Evolutionary conservation across 495 filamentous ascomycete genomes (phyloP).

Genomic region (Bacidia gigantensis): DNA sequence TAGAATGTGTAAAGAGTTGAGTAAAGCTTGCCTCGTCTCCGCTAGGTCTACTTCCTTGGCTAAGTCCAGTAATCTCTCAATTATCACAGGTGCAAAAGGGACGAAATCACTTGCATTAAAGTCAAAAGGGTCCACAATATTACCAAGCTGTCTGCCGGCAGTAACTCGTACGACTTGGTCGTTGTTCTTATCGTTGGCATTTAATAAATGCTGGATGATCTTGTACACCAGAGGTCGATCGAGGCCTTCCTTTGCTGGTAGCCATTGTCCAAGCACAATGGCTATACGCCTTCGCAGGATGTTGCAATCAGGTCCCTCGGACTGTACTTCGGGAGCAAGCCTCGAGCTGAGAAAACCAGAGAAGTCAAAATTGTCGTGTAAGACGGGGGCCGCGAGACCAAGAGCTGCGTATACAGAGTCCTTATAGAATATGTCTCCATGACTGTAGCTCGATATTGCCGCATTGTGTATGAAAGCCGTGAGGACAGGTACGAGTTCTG

Average conservation of each 20-base stretch:
- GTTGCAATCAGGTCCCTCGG: slow-evolving; percentile 60
- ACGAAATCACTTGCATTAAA: slow-evolving; percentile 57
- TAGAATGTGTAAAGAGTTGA: slow-evolving; percentile 69
- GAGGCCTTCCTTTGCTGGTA: slow-evolving; percentile 51
- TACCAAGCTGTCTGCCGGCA: slow-evolving; percentile 68
- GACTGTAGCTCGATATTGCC: slow-evolving; percentile 40
- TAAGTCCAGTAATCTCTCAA: slow-evolving; percentile 56
- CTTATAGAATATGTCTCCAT: slow-evolving; percentile 61
- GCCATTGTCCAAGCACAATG: slow-evolving; percentile 82
- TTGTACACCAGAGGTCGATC: slow-evolving; percentile 66
- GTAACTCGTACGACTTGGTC: slow-evolving; percentile 88
- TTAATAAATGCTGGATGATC: slow-evolving; percentile 79
- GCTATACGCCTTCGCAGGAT: slow-evolving; percentile 79
- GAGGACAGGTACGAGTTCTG: slow-evolving; percentile 58
- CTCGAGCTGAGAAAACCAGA: slow-evolving; percentile 60
- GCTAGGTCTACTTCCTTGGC: slow-evolving; percentile 67
- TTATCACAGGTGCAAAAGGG: slow-evolving; percentile 55
- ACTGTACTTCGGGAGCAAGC: slow-evolving; percentile 66
- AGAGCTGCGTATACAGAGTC: slow-evolving; percentile 90
- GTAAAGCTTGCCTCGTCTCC: slow-evolving; percentile 75
- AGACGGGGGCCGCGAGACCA: slow-evolving; percentile 66
- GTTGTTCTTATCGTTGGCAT: slow-evolving; percentile 61
- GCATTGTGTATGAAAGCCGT: slow-evolving; percentile 64
- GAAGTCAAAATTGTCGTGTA: slow-evolving; percentile 59
- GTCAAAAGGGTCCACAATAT: slow-evolving; percentile 69